These are phyloP conservation scores for Dillenia turbinata DNA, from an alignment of 164 flowering plant genomes.

Conservation along the genomic window DNA sequence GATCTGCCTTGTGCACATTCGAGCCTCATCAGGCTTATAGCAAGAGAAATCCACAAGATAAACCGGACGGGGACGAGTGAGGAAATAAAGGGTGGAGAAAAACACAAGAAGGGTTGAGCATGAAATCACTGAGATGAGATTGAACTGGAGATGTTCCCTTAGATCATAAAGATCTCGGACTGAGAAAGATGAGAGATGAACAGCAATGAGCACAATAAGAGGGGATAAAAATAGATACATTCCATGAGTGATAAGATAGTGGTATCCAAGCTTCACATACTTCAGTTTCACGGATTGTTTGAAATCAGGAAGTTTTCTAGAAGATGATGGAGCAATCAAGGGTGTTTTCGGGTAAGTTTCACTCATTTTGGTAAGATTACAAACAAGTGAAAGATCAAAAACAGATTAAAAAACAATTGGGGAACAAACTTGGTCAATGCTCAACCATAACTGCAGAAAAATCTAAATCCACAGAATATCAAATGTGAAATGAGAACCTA, in stretches of 20 bases:
- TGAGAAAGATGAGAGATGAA: conserved; percentile 40
- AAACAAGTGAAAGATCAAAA: not conserved
- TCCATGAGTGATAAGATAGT: conserved; percentile 55
- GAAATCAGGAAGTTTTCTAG: conserved; percentile 44
- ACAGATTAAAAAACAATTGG: not conserved
- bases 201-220: conserved; percentile 32
- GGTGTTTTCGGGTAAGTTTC: conserved; percentile 15
- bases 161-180: conserved; percentile 34
- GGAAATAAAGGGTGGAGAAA: conserved; percentile 59
- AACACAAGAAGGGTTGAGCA: conserved; percentile 59
- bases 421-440: too few relatives aligned
- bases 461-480: too few relatives aligned
- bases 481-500: too few relatives aligned
- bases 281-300: conserved; percentile 54
- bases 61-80: conserved; percentile 75
- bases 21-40: conserved; percentile 67
- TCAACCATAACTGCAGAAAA: too few relatives aligned
- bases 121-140: conserved; percentile 40
- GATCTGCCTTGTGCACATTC: conserved; percentile 58
- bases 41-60: conserved; percentile 75
- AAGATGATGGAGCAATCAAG: conserved; percentile 17
- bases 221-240: conserved; percentile 45
- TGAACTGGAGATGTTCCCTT: conserved; percentile 52
- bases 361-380: conserved; percentile 19
- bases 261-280: conserved; percentile 66